Evolutionary conservation across 495 filamentous ascomycete genomes (phyloP).

Genomic region (Lepraria neglecta): DNA sequence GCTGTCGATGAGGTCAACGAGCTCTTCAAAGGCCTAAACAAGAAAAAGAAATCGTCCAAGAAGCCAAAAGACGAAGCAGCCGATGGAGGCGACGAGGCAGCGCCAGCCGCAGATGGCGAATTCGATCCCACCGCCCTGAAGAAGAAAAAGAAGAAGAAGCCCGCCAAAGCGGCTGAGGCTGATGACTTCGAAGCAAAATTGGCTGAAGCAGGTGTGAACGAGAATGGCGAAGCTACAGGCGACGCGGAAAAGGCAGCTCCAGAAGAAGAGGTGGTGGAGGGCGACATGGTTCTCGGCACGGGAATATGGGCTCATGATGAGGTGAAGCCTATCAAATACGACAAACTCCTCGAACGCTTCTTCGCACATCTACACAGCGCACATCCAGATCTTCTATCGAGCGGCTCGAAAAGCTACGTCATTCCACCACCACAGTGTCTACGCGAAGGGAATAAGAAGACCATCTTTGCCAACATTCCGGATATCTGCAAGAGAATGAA

Average conservation of each 20-base stretch:
- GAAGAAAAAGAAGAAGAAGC: slow-evolving; percentile 96
- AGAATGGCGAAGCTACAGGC: slow-evolving; percentile 35
- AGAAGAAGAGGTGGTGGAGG: slow-evolving; percentile 49
- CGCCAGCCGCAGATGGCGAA: slow-evolving; percentile 56
- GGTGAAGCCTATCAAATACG: slow-evolving; percentile 70
- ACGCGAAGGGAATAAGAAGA: slow-evolving; percentile 99
- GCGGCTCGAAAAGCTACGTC: slow-evolving; percentile 90
- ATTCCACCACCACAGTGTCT: slow-evolving; percentile 98
- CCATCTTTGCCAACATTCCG: slow-evolving; percentile 95
- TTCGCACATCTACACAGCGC: slow-evolving; percentile 85
- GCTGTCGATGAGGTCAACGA: slow-evolving; percentile 66
- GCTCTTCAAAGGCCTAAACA: slow-evolving; percentile 76
- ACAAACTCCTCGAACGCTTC: slow-evolving; percentile 78
- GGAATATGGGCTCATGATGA: slow-evolving; percentile 88
- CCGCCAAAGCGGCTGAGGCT: slow-evolving; percentile 57
- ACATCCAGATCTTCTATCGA: slow-evolving; percentile 87
- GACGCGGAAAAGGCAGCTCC: slow-evolving; percentile 48
- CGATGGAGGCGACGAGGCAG: slow-evolving; percentile 48
- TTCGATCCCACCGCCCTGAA: slow-evolving; percentile 74
- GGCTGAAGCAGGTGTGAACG: slow-evolving; percentile 62
- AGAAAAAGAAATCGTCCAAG: slow-evolving; percentile 67
- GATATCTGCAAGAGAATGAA: slow-evolving; percentile 95
- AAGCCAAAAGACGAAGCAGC: slow-evolving; percentile 55
- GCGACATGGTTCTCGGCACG: slow-evolving; percentile 83
- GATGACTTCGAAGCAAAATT: slow-evolving; percentile 77